phyloP scores from a whole-genome alignment of 176 grass and related monocot genomes.

The Puccinellia tenuiflora region DNA sequence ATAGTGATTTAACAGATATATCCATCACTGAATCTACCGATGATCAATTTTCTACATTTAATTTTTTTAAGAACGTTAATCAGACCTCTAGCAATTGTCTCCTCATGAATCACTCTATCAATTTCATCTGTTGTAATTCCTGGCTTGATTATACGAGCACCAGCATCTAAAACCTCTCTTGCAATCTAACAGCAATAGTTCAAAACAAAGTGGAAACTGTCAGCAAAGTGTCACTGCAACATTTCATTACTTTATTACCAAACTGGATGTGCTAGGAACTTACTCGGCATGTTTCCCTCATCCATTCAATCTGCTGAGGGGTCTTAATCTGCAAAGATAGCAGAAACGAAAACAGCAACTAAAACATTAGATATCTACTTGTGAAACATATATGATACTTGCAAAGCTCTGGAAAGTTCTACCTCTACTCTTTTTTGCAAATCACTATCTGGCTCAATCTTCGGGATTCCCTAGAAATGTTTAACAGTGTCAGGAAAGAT shows the following conservation, averaged over 20 bases:
- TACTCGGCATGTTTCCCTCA: constrained; percentile 98
- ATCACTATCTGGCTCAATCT: constrained; percentile 88
- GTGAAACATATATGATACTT: background rate
- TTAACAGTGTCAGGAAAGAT: constrained; percentile 17
- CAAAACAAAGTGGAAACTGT: background rate
- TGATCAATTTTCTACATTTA: constrained; percentile 11
- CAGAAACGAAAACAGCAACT: background rate
- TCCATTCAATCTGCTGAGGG: constrained; percentile 81
- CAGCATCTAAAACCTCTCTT: constrained; percentile 94
- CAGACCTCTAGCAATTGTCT: constrained; percentile 81
- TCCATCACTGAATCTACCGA: background rate
- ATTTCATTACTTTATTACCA: background rate
- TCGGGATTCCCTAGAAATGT: constrained; percentile 70
- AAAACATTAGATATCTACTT: constrained; percentile 18
- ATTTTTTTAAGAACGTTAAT: constrained; percentile 13
- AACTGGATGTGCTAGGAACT: constrained; percentile 21
- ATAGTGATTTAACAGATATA: background rate
- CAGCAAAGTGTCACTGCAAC: background rate
- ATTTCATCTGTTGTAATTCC: constrained; percentile 99
- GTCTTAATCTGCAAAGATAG: constrained; percentile 75
- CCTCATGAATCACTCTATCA: constrained; percentile 92
- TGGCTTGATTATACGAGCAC: constrained; percentile 71
- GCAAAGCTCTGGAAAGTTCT: constrained; percentile 19
- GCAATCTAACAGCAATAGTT: constrained; percentile 54
- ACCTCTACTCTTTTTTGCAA: constrained; percentile 96